Evolutionary conservation across 129 eudicot genomes (phyloP), one percentile per base, ranked within the genome.

Genomic region (Silybum marianum): DNA sequence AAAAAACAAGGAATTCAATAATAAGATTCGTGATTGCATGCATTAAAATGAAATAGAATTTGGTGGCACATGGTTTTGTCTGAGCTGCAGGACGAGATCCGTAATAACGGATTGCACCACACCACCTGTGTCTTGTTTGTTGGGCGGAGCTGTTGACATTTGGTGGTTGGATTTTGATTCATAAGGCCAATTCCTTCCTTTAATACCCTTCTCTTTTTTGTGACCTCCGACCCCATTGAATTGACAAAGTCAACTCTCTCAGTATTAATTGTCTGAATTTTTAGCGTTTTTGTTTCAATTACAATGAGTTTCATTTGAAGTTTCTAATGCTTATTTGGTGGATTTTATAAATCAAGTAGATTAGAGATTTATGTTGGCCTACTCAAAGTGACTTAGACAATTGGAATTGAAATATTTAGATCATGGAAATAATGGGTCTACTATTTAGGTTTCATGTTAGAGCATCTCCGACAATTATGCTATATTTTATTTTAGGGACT

Each of bases 81-180:
- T 76, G 80, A 76, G 71, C 12, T 76, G 71, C 71, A 76, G 81
- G 66, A 78, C 26, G 81, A 67, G 81, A 78, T 78, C 81, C 82
- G 75, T 68, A 78, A 78, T 34, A 78, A 58, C 85, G 82, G 84
- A 72, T 80, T 80, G 76, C 87, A 75, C 83, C 70, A 82, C 88
- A 71, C 83, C 70, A 82, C 83, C 85, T 81, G 81, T 83, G 72
- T 76, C 65, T 79, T 73, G 71, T 78, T 62, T 60, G 73, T 51
- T 80, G 77, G 78, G 42, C 78, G 76, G 77, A 46, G 54, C 77
- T 54, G 21, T 22, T 80, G 28, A 80, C 58, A 18, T 14, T 23
- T 34, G 69, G 13, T 62, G 26, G 5, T 62, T 62, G 69, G 26
- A 62, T 78, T 68, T 10, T 78, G 67, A 25, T 78, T 78, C 72